Evolutionary conservation across 768 basidiomycete species (phyloP).

Genomic region (Boletus reticuloceps): DNA sequence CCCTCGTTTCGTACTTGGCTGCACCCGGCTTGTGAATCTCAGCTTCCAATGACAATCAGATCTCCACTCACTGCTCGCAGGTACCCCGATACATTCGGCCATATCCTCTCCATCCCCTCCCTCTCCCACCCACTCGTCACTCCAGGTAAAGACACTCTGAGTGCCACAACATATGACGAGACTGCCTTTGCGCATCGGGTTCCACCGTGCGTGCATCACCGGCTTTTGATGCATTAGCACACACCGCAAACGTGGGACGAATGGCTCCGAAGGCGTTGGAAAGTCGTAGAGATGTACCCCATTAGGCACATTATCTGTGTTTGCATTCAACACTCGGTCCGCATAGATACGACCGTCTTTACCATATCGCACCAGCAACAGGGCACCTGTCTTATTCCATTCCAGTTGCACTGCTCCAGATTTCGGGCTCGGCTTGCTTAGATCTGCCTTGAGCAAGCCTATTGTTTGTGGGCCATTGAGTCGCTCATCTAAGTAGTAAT

Average conservation of each 20-base stretch:
- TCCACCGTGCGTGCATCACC: constrained; percentile 74
- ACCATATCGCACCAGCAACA: constrained; percentile 77
- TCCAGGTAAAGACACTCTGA: constrained; percentile 74
- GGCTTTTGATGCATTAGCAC: constrained; percentile 65
- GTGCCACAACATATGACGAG: constrained; percentile 66
- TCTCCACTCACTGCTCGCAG: constrained; percentile 59
- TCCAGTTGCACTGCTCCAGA: constrained; percentile 70
- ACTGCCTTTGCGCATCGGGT: constrained; percentile 74
- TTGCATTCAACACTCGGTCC: not conserved
- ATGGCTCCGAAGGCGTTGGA: constrained; percentile 55
- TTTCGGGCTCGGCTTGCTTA: constrained; percentile 61
- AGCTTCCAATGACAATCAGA: not conserved
- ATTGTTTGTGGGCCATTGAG: constrained; percentile 56
- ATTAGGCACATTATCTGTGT: constrained; percentile 58
- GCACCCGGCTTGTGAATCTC: not conserved
- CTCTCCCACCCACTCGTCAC: constrained; percentile 74
- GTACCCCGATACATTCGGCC: constrained; percentile 89
- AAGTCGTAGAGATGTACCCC: constrained; percentile 72
- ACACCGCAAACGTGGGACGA: constrained; percentile 58
- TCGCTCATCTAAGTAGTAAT: constrained; percentile 54
- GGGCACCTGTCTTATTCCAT: constrained; percentile 76
- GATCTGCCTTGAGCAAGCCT: constrained; percentile 49
- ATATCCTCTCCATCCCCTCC: constrained; percentile 65
- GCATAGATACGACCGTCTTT: constrained; percentile 9
- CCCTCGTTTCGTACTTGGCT: constrained; percentile 72